These are phyloP conservation scores for Saturnispora besseyi DNA, from an alignment of 805 yeast species.

Conservation along the genomic window DNA sequence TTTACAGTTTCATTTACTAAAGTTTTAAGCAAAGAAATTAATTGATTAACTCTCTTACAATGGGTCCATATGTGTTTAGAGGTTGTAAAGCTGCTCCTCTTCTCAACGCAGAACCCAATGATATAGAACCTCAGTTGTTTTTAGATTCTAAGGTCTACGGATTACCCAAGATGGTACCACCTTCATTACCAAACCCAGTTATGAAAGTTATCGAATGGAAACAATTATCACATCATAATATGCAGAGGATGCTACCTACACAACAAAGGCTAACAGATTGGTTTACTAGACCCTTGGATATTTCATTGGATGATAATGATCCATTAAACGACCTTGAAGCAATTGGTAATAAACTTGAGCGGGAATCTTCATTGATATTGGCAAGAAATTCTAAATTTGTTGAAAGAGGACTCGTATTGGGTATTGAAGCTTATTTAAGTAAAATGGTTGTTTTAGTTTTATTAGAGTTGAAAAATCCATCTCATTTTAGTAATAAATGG, in stretches of 20 bases:
- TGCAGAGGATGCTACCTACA: neutral
- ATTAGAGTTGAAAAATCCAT: neutral
- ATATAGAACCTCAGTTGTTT: neutral
- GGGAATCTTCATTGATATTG: neutral
- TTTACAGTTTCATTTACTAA: neutral
- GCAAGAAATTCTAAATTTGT: neutral
- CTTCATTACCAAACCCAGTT: constrained; percentile 5
- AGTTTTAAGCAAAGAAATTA: neutral
- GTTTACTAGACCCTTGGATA: constrained; percentile 4
- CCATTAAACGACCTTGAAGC: neutral
- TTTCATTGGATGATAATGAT: neutral
- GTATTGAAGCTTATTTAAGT: neutral
- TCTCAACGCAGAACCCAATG: neutral
- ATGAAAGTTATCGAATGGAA: constrained; percentile 6
- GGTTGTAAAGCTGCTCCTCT: constrained; percentile 1
- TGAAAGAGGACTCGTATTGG: constrained; percentile 1
- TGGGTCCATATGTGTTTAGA: constrained; percentile 3
- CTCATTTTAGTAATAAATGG: neutral
- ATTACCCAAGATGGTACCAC: constrained; percentile 3
- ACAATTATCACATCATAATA: constrained; percentile 3
- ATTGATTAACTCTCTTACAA: neutral
- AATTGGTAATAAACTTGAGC: neutral
- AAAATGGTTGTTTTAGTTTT: constrained; percentile 1
- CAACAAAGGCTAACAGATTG: neutral
- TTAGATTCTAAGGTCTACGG: neutral